A percentile compares a stretch with the other conserved stretches of the same genome.
phyloP scores from a whole-genome alignment of 805 yeast species.

The Kazachstania kunashirensis region DNA sequence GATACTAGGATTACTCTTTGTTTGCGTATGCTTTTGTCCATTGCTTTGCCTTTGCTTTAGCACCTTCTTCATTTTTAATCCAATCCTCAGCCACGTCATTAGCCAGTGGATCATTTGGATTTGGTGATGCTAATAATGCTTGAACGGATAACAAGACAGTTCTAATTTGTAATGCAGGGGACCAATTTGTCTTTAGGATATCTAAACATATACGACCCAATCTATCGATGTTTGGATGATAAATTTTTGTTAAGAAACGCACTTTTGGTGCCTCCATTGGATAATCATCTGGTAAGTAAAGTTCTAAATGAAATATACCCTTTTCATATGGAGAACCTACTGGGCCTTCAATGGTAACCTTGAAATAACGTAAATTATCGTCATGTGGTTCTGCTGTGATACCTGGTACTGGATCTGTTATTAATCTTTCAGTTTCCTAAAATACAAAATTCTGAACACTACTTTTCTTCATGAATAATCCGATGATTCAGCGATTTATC shows the following conservation, averaged over 20 bases:
- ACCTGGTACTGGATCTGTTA: constrained; percentile 94
- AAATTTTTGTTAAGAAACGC: constrained; percentile 83
- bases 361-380: constrained; percentile 85
- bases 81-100: constrained; percentile 97
- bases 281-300: constrained; percentile 90
- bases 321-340: constrained; percentile 86
- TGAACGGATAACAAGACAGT: constrained; percentile 86
- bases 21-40: constrained; percentile 35
- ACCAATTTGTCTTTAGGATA: constrained; percentile 91
- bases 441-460: neutral
- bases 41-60: constrained; percentile 63
- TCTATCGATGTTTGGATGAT: constrained; percentile 94
- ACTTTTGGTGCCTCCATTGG: constrained; percentile 98
- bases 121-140: constrained; percentile 89
- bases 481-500: neutral
- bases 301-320: constrained; percentile 68
- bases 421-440: constrained; percentile 86
- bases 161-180: constrained; percentile 93
- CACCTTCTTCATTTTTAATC: constrained; percentile 75
- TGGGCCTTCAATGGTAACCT: constrained; percentile 89
- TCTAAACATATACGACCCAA: constrained; percentile 93
- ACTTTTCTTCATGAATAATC: neutral
- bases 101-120: constrained; percentile 96
- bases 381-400: constrained; percentile 90
- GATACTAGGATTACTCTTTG: too few relatives aligned